Percentiles rank a stretch among this genome's conserved stretches.
Conservation (phyloP, 352 stramenopile genomes). For the Ophiocytium majus region DNA sequence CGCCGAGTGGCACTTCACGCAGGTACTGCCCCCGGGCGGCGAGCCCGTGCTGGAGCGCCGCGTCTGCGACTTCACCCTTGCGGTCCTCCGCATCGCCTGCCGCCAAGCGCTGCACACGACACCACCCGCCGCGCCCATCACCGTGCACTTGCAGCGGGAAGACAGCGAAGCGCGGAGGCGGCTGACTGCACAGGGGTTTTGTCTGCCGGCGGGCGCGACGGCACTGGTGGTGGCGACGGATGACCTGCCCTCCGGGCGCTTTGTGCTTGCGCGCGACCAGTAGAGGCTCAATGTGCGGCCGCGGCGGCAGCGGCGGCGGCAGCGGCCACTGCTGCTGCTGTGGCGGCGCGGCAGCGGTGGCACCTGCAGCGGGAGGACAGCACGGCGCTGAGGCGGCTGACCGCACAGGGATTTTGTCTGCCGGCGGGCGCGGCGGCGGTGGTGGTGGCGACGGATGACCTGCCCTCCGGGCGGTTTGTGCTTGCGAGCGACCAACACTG, state of each 20-base stretch:
- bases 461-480: too few species aligned
- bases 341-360: too few species aligned
- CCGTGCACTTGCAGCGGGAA: neutral
- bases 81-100: neutral
- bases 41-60: neutral
- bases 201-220: neutral
- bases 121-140: neutral
- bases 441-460: too few species aligned
- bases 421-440: too few species aligned
- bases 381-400: neutral
- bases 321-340: too few species aligned
- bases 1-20: neutral
- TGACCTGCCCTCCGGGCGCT: too few species aligned
- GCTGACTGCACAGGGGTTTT: neutral
- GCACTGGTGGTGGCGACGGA: too few species aligned
- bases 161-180: neutral
- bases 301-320: too few species aligned
- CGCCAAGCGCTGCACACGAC: neutral
- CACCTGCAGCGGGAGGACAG: neutral
- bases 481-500: too few species aligned
- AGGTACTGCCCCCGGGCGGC: neutral
- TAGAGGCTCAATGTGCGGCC: too few species aligned
- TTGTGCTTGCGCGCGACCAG: too few species aligned
- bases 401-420: neutral
- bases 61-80: neutral